Conservation (phyloP, 2,329 filamentous ascomycete species). For the Colletotrichum sp. region DNA sequence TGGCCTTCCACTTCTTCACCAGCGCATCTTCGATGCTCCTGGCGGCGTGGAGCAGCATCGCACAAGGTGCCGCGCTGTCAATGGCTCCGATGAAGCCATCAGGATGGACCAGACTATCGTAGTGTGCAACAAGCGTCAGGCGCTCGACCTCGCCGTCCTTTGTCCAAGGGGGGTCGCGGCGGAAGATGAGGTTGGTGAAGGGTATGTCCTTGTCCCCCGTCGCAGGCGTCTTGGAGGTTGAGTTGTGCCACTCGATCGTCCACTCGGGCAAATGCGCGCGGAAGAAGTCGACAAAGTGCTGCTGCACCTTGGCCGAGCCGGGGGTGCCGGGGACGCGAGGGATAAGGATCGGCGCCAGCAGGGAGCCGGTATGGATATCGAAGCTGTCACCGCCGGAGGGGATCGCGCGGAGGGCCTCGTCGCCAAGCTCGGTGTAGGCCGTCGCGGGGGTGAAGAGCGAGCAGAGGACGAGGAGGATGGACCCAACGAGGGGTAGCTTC, state of each 20-base stretch:
- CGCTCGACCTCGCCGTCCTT: conserved; percentile 76
- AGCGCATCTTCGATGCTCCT: conserved; percentile 80
- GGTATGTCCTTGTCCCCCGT: conserved; percentile 75
- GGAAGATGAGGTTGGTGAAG: conserved; percentile 87
- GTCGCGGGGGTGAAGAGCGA: conserved; percentile 30
- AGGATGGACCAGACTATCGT: conserved; percentile 83
- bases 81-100: conserved; percentile 91
- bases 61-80: conserved; percentile 93
- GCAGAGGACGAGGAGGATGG: conserved; percentile 23
- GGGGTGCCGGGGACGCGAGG: conserved; percentile 88
- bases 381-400: conserved; percentile 78
- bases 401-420: conserved; percentile 74
- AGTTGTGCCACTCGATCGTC: conserved; percentile 86
- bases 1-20: conserved; percentile 80
- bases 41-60: conserved; percentile 88
- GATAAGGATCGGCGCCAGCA: conserved; percentile 86
- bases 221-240: conserved; percentile 81
- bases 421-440: conserved; percentile 66
- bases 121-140: conserved; percentile 90
- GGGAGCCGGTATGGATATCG: conserved; percentile 74
- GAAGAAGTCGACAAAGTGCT: conserved; percentile 89
- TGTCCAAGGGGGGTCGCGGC: conserved; percentile 86
- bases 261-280: conserved; percentile 74
- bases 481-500: conserved; percentile 19
- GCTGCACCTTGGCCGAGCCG: conserved; percentile 73